Evolutionary conservation across 495 filamentous ascomycete species (phyloP).

Genomic region (Penicillium tannophilum): DNA sequence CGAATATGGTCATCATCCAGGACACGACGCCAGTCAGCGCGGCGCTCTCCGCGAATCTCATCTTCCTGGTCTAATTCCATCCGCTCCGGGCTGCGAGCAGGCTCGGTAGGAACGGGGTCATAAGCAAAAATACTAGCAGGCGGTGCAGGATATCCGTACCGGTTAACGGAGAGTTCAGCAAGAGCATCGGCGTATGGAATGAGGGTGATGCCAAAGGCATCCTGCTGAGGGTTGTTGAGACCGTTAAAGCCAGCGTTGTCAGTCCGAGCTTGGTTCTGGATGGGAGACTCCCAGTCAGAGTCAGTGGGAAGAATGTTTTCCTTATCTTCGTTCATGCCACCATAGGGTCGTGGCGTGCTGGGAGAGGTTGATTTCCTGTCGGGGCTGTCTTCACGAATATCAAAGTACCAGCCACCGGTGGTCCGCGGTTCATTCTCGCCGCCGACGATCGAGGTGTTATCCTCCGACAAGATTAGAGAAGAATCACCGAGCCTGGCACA

Average conservation of each 20-base stretch:
- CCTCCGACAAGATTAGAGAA: background rate
- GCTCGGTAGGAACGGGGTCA: background rate
- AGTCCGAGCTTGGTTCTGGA: background rate
- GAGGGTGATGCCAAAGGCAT: background rate
- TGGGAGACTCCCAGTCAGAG: background rate
- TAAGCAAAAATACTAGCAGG: background rate
- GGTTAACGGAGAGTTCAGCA: background rate
- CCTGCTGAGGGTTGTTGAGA: background rate
- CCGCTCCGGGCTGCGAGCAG: background rate
- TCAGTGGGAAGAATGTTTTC: conserved; percentile 5
- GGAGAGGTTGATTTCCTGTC: background rate
- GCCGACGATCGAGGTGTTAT: no score
- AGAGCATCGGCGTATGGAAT: background rate
- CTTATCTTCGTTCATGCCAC: background rate
- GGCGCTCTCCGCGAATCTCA: background rate
- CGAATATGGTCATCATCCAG: background rate
- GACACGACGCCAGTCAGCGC: background rate
- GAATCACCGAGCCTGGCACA: background rate
- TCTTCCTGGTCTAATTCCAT: background rate
- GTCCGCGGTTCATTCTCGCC: no score
- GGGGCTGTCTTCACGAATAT: background rate
- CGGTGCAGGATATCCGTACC: background rate
- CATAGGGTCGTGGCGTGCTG: background rate
- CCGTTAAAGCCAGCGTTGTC: background rate
- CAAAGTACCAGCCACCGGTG: background rate